Base-by-base conservation (phyloP, 345 rosid genomes). In the Arabidopsis thaliana region DNA sequence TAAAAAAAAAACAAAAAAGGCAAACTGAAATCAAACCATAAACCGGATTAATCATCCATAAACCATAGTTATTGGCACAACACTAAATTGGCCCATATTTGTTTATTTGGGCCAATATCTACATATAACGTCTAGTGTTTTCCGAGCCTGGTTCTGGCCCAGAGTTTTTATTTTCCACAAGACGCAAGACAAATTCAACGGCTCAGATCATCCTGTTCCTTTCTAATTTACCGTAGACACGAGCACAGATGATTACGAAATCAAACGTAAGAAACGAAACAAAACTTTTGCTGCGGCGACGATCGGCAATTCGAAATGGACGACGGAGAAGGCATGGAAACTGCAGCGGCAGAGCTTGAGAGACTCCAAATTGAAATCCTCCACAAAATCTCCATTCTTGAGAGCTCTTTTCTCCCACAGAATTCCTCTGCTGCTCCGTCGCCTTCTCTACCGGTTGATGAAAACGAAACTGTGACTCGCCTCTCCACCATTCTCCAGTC, bases 401-500 rank as follows among this genome's bases (percentile, higher is more conserved):
- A 90, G 80, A 74, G 24, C 24, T 45, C 81, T 56, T 33, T 67
- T 51, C 79, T 77, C 41, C 84, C 85, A 34, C 73, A 71, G 22
- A 55, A 44, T 63, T 63, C 85, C 16, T 34, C 59, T 8, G 44
- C 33, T 2, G 36, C 74, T 8, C 37, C 74, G 16, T 59, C 57
- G 42, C 46, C 77, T 42, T 73, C 76, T 74, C 30, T 70, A 45
- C 65, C 56, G 32, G 75, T 46, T 9, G 58, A 72, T 41, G 72
- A 40, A 60, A 65, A 33, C 77, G 77, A 67, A 71, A 84, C 87
- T 40, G 91, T 79, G 58, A 74, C 83, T 75, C 86, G 96, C 52
- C 91, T 95, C 76, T 89, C 88, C 52, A 42, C 74, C 65, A 87
- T 89, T 61, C 90, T 90, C 76, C 80, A 82, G 12, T 82, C 87